A percentile compares a stretch with the other conserved stretches of the same genome.
Conservation (phyloP, 2,329 filamentous ascomycete species). For the Helotiales sp. region DNA sequence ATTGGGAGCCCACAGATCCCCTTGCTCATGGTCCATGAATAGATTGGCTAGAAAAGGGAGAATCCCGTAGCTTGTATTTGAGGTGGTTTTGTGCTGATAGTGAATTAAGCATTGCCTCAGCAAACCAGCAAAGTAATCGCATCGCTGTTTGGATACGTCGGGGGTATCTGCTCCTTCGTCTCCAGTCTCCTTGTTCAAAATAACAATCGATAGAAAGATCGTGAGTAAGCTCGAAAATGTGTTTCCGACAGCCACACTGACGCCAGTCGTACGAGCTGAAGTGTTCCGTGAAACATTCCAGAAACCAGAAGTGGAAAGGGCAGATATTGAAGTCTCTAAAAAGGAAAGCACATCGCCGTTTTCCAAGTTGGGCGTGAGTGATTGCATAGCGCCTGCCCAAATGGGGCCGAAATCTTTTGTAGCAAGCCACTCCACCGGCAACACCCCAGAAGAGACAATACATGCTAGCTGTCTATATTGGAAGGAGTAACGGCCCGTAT, state of each 20-base stretch:
- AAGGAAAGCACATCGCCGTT: constrained; percentile 41
- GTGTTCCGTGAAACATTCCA: neutral
- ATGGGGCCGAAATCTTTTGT: constrained; percentile 42
- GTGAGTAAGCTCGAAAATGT: constrained; percentile 44
- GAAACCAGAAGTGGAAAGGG: constrained; percentile 25
- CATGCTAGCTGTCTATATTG: constrained; percentile 40
- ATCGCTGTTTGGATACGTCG: neutral
- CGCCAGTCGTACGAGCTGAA: neutral
- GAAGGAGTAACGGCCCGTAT: constrained; percentile 35
- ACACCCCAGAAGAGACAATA: constrained; percentile 37
- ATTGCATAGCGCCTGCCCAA: constrained; percentile 42
- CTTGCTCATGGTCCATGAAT: constrained; percentile 7
- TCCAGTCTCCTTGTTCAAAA: constrained; percentile 27
- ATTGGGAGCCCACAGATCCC: neutral
- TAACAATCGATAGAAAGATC: constrained; percentile 40
- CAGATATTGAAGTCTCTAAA: constrained; percentile 36
- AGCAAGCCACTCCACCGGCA: constrained; percentile 47
- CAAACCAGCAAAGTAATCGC: neutral
- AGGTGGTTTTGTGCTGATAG: neutral
- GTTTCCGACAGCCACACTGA: constrained; percentile 27
- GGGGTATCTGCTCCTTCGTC: neutral
- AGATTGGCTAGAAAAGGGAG: constrained; percentile 2
- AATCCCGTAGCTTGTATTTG: neutral
- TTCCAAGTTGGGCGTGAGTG: constrained; percentile 35
- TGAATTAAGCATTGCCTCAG: neutral